A percentile compares a stretch with the other conserved stretches of the same genome.
phyloP scores from a whole-genome alignment of 2,329 filamentous ascomycete species.

The Cephalotrichum gorgonifer region DNA sequence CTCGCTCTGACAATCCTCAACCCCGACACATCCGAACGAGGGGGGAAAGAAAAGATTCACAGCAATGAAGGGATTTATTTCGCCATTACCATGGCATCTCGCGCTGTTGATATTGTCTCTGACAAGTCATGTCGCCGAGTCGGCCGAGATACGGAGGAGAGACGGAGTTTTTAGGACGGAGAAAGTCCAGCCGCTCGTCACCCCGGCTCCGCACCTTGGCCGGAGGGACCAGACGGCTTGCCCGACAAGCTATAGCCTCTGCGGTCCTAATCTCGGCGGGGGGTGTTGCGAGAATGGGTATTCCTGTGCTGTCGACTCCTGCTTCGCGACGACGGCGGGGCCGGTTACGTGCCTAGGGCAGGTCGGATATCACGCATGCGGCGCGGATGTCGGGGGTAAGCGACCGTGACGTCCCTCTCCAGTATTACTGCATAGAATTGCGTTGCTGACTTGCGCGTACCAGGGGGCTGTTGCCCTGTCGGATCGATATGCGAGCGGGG shows the following conservation, averaged over 20 bases:
- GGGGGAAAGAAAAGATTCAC: not conserved
- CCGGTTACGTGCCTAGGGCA: slow-evolving; percentile 26
- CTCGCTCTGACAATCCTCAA: too few species aligned
- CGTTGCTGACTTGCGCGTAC: not conserved
- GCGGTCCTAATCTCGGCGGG: slow-evolving; percentile 28
- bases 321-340: slow-evolving; percentile 33
- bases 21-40: slow-evolving; percentile 9
- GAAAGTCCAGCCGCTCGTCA: not conserved
- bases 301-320: slow-evolving; percentile 34
- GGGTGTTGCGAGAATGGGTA: slow-evolving; percentile 39
- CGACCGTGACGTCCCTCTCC: not conserved
- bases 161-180: slow-evolving; percentile 1
- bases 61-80: not conserved
- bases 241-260: slow-evolving; percentile 13
- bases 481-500: slow-evolving; percentile 30
- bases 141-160: slow-evolving; percentile 2
- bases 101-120: not conserved
- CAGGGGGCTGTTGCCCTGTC: slow-evolving; percentile 34
- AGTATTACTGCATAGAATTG: not conserved
- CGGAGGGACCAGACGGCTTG: not conserved
- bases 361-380: slow-evolving; percentile 29
- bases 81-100: not conserved
- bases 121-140: not conserved
- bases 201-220: not conserved
- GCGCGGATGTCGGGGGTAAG: slow-evolving; percentile 23